Conservation (phyloP, 192 early-diverging fungal species). For the Chytriomyces sp. region DNA sequence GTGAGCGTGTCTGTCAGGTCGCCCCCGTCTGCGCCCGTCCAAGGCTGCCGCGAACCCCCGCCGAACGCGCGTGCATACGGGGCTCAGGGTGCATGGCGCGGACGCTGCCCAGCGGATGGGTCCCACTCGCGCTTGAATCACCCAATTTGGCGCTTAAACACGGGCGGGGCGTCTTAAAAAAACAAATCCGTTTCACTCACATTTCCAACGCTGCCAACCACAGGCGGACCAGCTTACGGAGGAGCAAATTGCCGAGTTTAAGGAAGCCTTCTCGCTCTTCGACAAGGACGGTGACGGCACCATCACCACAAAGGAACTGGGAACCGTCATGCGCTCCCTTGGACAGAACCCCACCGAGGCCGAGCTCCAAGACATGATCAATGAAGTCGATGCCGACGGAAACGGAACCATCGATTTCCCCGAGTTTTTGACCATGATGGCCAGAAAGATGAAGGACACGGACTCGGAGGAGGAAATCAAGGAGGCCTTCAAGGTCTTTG, state of each 20-base stretch:
- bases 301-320: slow-evolving; percentile 95
- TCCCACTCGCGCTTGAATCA: too few relatives aligned
- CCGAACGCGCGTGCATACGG: too few relatives aligned
- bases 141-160: too few relatives aligned
- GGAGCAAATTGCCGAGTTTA: slow-evolving; percentile 85
- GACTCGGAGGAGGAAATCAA: slow-evolving; percentile 92
- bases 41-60: too few relatives aligned
- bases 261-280: slow-evolving; percentile 91
- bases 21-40: too few relatives aligned
- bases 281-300: slow-evolving; percentile 96
- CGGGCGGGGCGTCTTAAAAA: too few relatives aligned
- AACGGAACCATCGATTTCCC: slow-evolving; percentile 95
- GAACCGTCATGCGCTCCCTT: slow-evolving; percentile 94
- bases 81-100: too few relatives aligned
- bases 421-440: slow-evolving; percentile 94
- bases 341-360: slow-evolving; percentile 92
- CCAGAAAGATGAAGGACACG: slow-evolving; percentile 85
- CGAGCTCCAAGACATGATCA: slow-evolving; percentile 94
- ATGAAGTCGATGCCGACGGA: slow-evolving; percentile 94
- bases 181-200: too few relatives aligned
- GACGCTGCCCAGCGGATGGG: too few relatives aligned
- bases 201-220: too few relatives aligned
- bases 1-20: too few relatives aligned
- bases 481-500: slow-evolving; percentile 98
- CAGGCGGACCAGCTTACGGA: slow-evolving; percentile 79